phyloP scores from a whole-genome alignment of 108 stramenopile genomes.

The Mediolabrus comicus region DNA sequence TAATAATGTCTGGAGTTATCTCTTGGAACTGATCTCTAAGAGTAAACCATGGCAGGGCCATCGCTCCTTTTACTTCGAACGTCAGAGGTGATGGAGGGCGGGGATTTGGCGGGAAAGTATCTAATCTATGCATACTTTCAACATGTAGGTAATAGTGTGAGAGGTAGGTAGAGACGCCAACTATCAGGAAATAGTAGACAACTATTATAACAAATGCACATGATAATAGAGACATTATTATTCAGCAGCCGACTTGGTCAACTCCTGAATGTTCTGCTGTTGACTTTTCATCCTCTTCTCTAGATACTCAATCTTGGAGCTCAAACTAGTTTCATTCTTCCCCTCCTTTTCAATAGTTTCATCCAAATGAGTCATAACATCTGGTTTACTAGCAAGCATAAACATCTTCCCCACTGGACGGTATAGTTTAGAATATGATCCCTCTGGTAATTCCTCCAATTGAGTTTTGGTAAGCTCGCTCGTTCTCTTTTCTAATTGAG shows the following conservation, averaged over 20 bases:
- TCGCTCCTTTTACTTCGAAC: not conserved
- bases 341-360: conserved; percentile 42
- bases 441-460: conserved; percentile 55
- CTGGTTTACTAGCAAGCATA: conserved; percentile 53
- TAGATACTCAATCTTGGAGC: conserved; percentile 77
- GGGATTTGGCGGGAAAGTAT: not conserved
- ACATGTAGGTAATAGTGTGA: too few species aligned
- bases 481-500: conserved; percentile 64
- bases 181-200: too few species aligned
- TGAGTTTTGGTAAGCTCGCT: conserved; percentile 68
- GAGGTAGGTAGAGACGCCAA: too few species aligned
- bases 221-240: conserved; percentile 10
- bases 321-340: conserved; percentile 62
- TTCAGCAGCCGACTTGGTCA: conserved; percentile 37
- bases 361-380: conserved; percentile 63
- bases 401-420: conserved; percentile 84
- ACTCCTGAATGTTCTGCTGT: conserved; percentile 81
- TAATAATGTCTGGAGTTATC: not conserved
- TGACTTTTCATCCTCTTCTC: conserved; percentile 81
- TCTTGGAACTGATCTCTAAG: too few species aligned
- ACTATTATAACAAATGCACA: too few species aligned
- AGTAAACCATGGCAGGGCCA: too few species aligned
- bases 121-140: not conserved
- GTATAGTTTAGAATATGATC: conserved; percentile 57
- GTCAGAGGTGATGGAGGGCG: not conserved